A percentile compares a stretch with the other conserved stretches of the same genome.
Conservation (phyloP, 2,329 filamentous ascomycete species). For the Colletotrichum zoysiae region DNA sequence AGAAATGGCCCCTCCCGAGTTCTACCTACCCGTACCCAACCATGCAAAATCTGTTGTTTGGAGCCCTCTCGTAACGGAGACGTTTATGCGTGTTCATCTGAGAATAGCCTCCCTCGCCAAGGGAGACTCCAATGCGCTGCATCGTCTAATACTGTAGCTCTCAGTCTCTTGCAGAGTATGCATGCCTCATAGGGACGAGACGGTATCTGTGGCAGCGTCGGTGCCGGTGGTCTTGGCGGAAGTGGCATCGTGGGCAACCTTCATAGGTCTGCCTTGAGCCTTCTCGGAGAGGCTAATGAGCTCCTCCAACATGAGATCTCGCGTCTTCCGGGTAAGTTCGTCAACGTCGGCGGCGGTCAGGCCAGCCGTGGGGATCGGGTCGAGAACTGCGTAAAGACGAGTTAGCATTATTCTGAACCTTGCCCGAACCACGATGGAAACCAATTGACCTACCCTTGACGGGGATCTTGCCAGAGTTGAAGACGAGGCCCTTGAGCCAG, state of each 20-base stretch:
- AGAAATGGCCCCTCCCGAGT: slow-evolving; percentile 38
- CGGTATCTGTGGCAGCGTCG: slow-evolving; percentile 33
- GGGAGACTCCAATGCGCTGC: slow-evolving; percentile 1
- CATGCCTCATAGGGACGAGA: slow-evolving; percentile 28
- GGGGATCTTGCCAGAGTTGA: slow-evolving; percentile 78
- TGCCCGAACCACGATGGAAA: neutral
- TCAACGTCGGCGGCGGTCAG: slow-evolving; percentile 84
- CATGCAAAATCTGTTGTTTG: slow-evolving; percentile 3
- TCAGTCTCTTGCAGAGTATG: neutral
- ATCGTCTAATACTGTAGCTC: neutral
- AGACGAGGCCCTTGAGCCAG: slow-evolving; percentile 72
- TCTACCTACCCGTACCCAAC: slow-evolving; percentile 37
- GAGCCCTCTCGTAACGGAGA: neutral
- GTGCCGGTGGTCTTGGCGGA: slow-evolving; percentile 38
- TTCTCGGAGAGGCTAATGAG: slow-evolving; percentile 66
- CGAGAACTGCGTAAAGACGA: slow-evolving; percentile 69
- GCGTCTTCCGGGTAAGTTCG: slow-evolving; percentile 74
- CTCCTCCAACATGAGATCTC: slow-evolving; percentile 81
- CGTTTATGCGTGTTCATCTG: slow-evolving; percentile 8
- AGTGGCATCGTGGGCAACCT: slow-evolving; percentile 26
- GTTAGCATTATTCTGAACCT: neutral
- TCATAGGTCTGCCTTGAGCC: slow-evolving; percentile 55
- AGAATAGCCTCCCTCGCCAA: neutral
- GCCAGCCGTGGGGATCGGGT: slow-evolving; percentile 82
- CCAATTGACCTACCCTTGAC: slow-evolving; percentile 72